Base-by-base conservation (phyloP, 179 eudicot genomes). In the Beta macrorhiza region DNA sequence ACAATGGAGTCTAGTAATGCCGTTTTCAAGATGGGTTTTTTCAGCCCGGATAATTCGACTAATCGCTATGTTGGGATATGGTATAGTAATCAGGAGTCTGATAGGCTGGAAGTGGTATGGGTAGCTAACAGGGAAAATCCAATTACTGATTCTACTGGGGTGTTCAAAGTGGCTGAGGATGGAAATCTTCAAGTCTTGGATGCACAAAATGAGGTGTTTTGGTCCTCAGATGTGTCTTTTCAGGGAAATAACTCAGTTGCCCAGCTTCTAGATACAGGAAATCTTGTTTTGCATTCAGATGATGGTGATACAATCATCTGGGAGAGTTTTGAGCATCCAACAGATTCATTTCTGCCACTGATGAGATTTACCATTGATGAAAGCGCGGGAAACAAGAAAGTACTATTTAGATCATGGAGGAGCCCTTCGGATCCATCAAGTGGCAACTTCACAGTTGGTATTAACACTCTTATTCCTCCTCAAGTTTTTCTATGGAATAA, bases 281-380 rank as follows among this genome's bases (percentile, higher is more conserved):
- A 89, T 78, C 80, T 91, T 57, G 89, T 86, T 20, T 59, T 88
- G 59, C 17, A 80, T 4, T 20, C 75, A 17, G 73, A 80, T 42
- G 70, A 79, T 15, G 61, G 80, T 63, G 74, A 76, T 2, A 67
- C 67, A 25, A 78, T 67, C 45, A 67, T 82, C 37, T 90, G 93
- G 91, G 91, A 90, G 84, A 90, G 91, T 79, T 90, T 89, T 84
- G 89, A 87, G 62, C 81, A 90, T 79, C 93, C 90, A 0, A 82
- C 81, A 1, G 77, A 89, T 74, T 80, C 90, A 5, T 53, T 83
- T 52, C 67, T 89, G 62, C 90, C 90, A 3, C 44, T 14, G 2
- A 84, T 84, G 88, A 84, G 16, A 22, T 59, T 86, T 12, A 65
- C 67, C 0, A n/a, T 62, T n/a, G 7, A 56, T 68, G 67, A 67